Evolutionary conservation across 1,139 yeast species (phyloP), one percentile per base, ranked within the genome.

Genomic region (Saccharomyces hybrid): DNA sequence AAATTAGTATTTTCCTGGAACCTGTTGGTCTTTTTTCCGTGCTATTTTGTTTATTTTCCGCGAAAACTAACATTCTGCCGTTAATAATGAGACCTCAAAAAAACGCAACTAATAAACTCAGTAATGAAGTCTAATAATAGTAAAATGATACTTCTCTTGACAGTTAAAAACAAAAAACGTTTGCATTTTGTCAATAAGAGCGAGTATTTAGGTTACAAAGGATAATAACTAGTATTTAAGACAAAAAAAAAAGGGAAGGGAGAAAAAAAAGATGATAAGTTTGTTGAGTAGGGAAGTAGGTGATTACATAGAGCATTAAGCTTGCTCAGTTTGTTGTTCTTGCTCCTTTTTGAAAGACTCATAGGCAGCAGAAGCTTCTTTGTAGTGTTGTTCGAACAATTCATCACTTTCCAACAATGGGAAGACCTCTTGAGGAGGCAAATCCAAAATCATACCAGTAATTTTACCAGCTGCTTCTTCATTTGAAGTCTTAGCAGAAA

Each of bases 391-490:
- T 78, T 85, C 86, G 79, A 93, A 88, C 65, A 88, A 82, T 67
- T 84, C 91, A 63, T 89, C 96, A 72, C 91, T 95, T 70, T 86
- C 93, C 73, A 88, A 83, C 73, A 93, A 81, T 61, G 88, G 86
- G 71, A 91, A 77, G 68, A 95, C 88, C 77, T 93, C 97, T 70
- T 84, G 83, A 76, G 88, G 88, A 71, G 90, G 95, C 83, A 93
- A 85, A 73, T 91, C 97, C 72, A 93, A 83, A 80, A 93, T 84
- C 99, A 93, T 93, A 79, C 98, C 99, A 65, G 99, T 93, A 73
- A 93, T 90, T 81, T 91, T 93, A 77, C 97, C 96, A 65, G 98
- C 97, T 71, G 96, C 91, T 76, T 89, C 96, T 60, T 88, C 88
- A 71, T 88, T 96, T 73, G 87, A 85, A 71, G 95, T 95, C 71